Base-by-base conservation (phyloP, 2,329 filamentous ascomycete genomes). In the Huntiella abstrusa region DNA sequence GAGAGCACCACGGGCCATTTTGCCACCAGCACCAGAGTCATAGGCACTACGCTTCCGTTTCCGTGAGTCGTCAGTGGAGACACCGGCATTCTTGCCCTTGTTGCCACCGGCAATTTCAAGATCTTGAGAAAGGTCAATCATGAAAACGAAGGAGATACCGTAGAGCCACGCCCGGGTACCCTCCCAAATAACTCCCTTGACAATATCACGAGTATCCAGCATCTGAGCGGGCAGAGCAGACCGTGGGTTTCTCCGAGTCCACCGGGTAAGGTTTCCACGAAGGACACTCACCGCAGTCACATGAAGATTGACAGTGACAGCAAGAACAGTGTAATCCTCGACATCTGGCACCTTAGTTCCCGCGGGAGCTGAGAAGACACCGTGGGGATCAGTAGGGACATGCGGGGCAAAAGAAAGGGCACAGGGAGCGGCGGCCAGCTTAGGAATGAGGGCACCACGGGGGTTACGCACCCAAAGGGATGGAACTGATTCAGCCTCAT, bases 171-270 rank as follows among this genome's bases (percentile, higher is more conserved):
- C 62, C 11, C 88, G 73, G 22, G 67, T 66, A 1, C 80, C 67
- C 57, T 92, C 82, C 87, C 88, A 96, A 35, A 94, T 61, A 19
- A 78, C 77, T 3, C 86, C 87, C 66, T 88, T 88, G 46, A 81
- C 81, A 37, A 83, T 70, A 58, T 94, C 86, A 50, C 80, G 75
- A 17, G 86, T 72, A 52, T 77, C 73, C 47, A 71, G 74, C 59
- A 92, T 88, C 41, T 82, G 73, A 3, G 69, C 66, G 0, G 86
- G 91, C 15, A 95, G 74, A 48, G 71, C 73, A 12, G 73, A 71
- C n/a, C 78, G 74, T 4, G 80, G 78, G 58, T 96, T 94, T 34
- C 82, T 73, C 52, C 83, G 73, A 6, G 84, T 85, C 91, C 91
- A 98, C 33, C 83, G 72, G 4, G 80, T 85, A 8, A 96, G 65